Evolutionary conservation across 2,329 filamentous ascomycete species (phyloP), one percentile per base, ranked within the genome.

Genomic region (Cladosporium sp.): DNA sequence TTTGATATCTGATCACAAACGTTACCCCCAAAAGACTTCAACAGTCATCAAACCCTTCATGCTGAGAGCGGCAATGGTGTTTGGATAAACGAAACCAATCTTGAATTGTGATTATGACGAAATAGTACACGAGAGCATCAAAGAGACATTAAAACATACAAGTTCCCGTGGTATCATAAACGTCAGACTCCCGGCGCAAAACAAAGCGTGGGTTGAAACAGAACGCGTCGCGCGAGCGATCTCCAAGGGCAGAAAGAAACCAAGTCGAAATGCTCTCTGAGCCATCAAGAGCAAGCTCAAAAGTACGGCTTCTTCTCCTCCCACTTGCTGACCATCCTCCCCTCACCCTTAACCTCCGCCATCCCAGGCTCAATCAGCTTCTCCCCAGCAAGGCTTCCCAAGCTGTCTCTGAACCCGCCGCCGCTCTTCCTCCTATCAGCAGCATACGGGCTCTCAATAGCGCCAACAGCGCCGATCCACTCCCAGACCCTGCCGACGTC

Each of bases 401-500:
- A 13, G 22, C 43, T 52, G 3, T 46, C 43, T 16, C 49, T 28
- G 31, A 49, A 44, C 4, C 49, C 49, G 9, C 22, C 43, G 7
- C 45, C 45, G 7, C 60, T 61, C 43, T 61, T 66, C 54, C 59
- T 59, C 45, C 63, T 57, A 9, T 40, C 52, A 14, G 46, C 43
- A 14, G 41, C 32, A 8, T 55, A 46, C 34, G 63, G 58, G 44
- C 60, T 62, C 56, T 67, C 67, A 35, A 69, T 56, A 13, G 59
- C 54, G 9, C 62, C 61, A 46, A 80, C 72, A 11, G 80, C 79
- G 6, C 83, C 83, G 59, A 84, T 80, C 83, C 83, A 86, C 62
- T 85, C 83, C 83, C 83, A 86, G 51, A 82, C 78, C 44, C 81
- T 75, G 44, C 80, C 77, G 46, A 84, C 78, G 61, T 78, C 75